Evolutionary conservation across 164 flowering plant genomes (phyloP).

Genomic region (Euptelea pleiosperma): DNA sequence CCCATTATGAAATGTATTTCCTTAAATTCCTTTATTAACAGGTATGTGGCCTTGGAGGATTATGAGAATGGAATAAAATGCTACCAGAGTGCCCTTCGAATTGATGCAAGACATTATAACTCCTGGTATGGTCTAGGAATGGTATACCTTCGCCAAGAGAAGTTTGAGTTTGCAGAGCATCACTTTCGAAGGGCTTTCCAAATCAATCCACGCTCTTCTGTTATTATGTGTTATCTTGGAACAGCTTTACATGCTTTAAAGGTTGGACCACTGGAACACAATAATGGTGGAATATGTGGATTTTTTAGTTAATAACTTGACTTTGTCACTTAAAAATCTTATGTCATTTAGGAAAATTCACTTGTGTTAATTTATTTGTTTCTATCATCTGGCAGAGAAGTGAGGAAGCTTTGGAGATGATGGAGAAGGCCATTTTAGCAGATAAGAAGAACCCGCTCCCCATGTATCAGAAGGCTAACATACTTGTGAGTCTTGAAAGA

Average conservation of each 20-base stretch:
- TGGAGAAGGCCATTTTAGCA: slow-evolving; percentile 85
- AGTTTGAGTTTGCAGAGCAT: slow-evolving; percentile 89
- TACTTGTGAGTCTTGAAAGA: slow-evolving; percentile 63
- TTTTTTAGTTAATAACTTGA: not conserved
- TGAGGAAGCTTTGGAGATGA: slow-evolving; percentile 75
- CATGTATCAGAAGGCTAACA: slow-evolving; percentile 92
- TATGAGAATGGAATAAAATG: slow-evolving; percentile 90
- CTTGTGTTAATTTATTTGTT: not conserved
- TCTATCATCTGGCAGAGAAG: slow-evolving; percentile 50
- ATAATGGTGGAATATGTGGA: not conserved
- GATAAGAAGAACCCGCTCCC: slow-evolving; percentile 96
- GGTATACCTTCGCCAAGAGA: slow-evolving; percentile 92
- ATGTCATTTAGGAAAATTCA: not conserved
- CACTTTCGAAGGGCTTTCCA: slow-evolving; percentile 85
- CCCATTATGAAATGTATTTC: not conserved
- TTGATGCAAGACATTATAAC: slow-evolving; percentile 88
- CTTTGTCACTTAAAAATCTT: slow-evolving; percentile 1
- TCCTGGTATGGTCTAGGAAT: slow-evolving; percentile 99
- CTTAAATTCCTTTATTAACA: slow-evolving; percentile 29
- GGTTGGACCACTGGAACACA: slow-evolving; percentile 40
- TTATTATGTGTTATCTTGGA: slow-evolving; percentile 95
- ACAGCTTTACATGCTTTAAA: slow-evolving; percentile 81
- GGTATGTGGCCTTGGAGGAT: slow-evolving; percentile 88
- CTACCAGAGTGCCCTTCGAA: slow-evolving; percentile 78
- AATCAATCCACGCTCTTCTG: slow-evolving; percentile 90